Percentiles rank a stretch among this genome's conserved stretches.
Evolutionary conservation across 1,284 basidiomycete genomes (phyloP).

Genomic region (Blastosporella zonata): DNA sequence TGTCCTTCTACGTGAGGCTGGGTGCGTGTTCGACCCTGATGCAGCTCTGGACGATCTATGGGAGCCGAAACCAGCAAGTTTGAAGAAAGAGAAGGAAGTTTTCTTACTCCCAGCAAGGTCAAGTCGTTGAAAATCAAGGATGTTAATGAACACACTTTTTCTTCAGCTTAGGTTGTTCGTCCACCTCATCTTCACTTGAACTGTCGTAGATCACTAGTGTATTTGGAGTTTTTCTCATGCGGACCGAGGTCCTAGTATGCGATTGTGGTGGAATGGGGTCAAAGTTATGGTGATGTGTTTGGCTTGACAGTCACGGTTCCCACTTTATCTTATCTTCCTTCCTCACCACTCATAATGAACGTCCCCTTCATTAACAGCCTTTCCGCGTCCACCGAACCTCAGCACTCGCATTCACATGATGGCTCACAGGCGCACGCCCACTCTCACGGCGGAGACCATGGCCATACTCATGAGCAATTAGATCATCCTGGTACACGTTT

Average conservation of each 20-base stretch:
- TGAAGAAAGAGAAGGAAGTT: conserved; percentile 55
- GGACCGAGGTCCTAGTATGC: background rate
- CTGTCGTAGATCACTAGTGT: conserved; percentile 32
- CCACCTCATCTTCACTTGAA: conserved; percentile 28
- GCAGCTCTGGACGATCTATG: conserved; percentile 62
- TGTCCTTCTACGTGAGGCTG: conserved; percentile 78
- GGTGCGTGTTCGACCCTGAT: conserved; percentile 76
- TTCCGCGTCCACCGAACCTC: conserved; percentile 32
- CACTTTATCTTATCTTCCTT: background rate
- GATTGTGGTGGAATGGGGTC: background rate
- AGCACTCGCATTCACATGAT: conserved; percentile 39
- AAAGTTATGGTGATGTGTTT: background rate
- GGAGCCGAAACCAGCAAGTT: conserved; percentile 45
- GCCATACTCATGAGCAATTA: conserved; percentile 79
- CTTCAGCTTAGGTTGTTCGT: conserved; percentile 22
- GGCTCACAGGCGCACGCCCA: conserved; percentile 32
- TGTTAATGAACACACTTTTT: conserved; percentile 26
- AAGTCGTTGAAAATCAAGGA: background rate
- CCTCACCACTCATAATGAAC: conserved; percentile 38
- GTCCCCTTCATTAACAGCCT: conserved; percentile 75
- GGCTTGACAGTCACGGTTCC: background rate
- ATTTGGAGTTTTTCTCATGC: conserved; percentile 28
- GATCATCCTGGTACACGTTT: conserved; percentile 70
- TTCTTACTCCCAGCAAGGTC: conserved; percentile 35
- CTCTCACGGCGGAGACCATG: conserved; percentile 44